A percentile compares a stretch with the other conserved stretches of the same genome.
These are phyloP conservation scores for Aspergillus phoenicis DNA, from an alignment of 2,329 filamentous ascomycete genomes.

Conservation along the genomic window DNA sequence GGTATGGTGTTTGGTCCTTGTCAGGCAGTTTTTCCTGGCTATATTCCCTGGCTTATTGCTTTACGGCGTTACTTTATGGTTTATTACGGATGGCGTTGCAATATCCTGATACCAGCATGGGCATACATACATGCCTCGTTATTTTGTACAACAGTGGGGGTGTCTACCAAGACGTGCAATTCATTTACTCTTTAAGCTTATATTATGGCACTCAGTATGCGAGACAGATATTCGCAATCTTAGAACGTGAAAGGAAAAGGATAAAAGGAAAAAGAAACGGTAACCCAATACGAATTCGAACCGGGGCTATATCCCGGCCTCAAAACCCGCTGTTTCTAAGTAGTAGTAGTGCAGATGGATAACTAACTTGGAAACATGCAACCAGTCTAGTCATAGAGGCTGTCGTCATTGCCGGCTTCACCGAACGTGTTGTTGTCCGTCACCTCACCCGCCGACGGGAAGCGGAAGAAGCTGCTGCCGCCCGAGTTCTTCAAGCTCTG, in stretches of 20 bases:
- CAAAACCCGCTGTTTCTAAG: constrained; percentile 27
- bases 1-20: too few species aligned
- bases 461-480: constrained; percentile 96
- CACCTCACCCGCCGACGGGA: constrained; percentile 68
- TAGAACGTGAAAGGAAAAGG: background rate
- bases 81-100: too few species aligned
- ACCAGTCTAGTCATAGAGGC: constrained; percentile 82
- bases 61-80: too few species aligned
- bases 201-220: background rate
- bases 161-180: too few species aligned
- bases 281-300: constrained; percentile 22
- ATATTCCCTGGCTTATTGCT: too few species aligned
- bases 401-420: constrained; percentile 89
- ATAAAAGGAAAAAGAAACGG: background rate
- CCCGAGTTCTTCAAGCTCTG: constrained; percentile 99
- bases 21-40: too few species aligned
- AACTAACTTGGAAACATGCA: constrained; percentile 52
- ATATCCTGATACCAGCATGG: too few species aligned
- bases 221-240: background rate
- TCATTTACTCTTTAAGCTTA: background rate
- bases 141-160: too few species aligned
- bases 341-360: constrained; percentile 19
- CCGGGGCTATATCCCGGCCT: constrained; percentile 19
- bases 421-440: constrained; percentile 66
- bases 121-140: too few species aligned